Evolutionary conservation across 2,329 filamentous ascomycete species (phyloP).

Genomic region (Microascus cirrosus): DNA sequence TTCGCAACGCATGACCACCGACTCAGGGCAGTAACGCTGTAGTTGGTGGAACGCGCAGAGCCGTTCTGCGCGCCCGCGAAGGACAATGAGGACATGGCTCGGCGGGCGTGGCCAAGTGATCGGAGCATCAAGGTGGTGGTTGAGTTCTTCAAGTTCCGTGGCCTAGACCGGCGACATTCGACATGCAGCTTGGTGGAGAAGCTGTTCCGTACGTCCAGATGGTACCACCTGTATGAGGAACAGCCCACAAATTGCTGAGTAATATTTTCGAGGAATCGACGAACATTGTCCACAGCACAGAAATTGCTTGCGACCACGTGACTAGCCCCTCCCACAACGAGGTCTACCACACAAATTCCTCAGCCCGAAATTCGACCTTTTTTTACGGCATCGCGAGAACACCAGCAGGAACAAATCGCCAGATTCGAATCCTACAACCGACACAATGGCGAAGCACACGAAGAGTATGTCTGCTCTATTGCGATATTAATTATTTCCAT

Average conservation of each 20-base stretch:
- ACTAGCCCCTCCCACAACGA: conserved; percentile 3
- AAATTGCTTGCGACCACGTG: neutral
- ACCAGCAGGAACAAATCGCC: conserved; percentile 3
- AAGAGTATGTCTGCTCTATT: conserved; percentile 1
- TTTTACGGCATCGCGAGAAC: conserved; percentile 1
- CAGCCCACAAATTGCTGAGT: neutral
- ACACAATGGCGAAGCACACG: conserved; percentile 6
- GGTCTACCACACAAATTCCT: conserved; percentile 3
- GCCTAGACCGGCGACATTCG: neutral
- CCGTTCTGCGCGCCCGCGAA: conserved; percentile 23
- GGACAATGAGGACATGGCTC: conserved; percentile 27
- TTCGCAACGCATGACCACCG: conserved; percentile 74
- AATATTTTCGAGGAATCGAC: neutral
- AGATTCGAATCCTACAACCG: conserved; percentile 1
- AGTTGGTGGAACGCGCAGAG: conserved; percentile 13
- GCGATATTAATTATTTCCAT: neutral
- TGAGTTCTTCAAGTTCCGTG: neutral
- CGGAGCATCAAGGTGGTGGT: conserved; percentile 1
- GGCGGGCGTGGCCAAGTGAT: conserved; percentile 1
- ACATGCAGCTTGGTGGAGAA: neutral
- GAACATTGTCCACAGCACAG: neutral
- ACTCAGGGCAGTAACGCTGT: conserved; percentile 63
- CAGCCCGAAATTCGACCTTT: neutral
- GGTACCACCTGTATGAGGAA: neutral
- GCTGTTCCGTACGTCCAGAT: neutral